Base-by-base conservation (phyloP, 2,329 filamentous ascomycete genomes). In the Penicillium sp. region DNA sequence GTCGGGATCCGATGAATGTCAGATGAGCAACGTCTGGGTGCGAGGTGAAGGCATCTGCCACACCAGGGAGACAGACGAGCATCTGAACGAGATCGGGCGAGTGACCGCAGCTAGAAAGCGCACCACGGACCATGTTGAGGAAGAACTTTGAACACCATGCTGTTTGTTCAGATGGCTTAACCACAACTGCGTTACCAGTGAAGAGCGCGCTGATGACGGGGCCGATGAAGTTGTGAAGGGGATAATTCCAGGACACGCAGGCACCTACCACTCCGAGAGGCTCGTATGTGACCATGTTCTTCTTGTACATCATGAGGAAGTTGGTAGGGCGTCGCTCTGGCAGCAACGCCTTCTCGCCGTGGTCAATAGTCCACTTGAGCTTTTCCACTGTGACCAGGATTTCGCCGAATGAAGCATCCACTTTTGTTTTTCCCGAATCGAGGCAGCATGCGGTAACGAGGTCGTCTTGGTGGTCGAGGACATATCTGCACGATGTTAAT, bases 221-320 rank as follows among this genome's bases (percentile, higher is more conserved):
- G 0, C 90, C 91, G 44, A 97, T 85, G 59, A 97, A 81, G 75
- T 99, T 99, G 78, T 99, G 94, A 75, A 97, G 96, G 43, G 91
- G 87, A 71, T 92, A 97, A 78, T 99, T 99, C 94, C 94, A 99
- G 70, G 90, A 94, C 42, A 99, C 91, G 49, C 93, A 88, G 16
- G 94, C 93, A 10, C 91, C 88, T 5, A 99, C 90, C 34, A 99
- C 91, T 14, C 94, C 94, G 18, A 97, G 79, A 13, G 94, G 93
- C 75, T 99, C 92, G 74, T 96, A 99, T 47, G 84, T 79, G 27
- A 99, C 92, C 58, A 87, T 88, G 70, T 97, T 97, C 71, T 84
- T 86, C 82, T 99, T 99, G 77, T 97, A 97, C 76, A 87, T 85
- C 91, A 99, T 95, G 59, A 99, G 83, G 43, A 96, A 81, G 73